Conservation (phyloP, 805 yeast species). For the Yarrowia porcina region DNA sequence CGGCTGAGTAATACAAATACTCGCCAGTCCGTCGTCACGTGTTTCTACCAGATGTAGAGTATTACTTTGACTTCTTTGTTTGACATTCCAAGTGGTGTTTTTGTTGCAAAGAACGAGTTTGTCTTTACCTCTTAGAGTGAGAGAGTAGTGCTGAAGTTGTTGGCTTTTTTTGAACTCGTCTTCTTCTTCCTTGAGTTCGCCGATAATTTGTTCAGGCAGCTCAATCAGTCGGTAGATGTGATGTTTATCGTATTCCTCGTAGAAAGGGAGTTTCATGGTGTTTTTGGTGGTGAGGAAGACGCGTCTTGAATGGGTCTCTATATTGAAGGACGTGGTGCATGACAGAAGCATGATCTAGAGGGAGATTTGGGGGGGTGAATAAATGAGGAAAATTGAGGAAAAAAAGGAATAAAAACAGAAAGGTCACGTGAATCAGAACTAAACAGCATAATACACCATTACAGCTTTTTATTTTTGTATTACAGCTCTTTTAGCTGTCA, state of each 20-base stretch:
- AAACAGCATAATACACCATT: too few relatives aligned
- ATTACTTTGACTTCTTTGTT: not conserved
- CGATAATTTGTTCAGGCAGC: slow-evolving; percentile 32
- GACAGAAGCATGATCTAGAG: not conserved
- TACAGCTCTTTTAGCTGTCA: too few relatives aligned
- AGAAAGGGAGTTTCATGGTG: slow-evolving; percentile 4
- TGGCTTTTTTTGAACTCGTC: not conserved
- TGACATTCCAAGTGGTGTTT: slow-evolving; percentile 15
- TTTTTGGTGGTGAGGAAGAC: not conserved
- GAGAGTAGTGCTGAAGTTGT: not conserved
- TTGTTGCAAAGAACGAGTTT: slow-evolving; percentile 11
- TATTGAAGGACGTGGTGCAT: not conserved
- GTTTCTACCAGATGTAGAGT: slow-evolving; percentile 37
- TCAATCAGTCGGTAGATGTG: slow-evolving; percentile 32
- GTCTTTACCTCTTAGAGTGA: slow-evolving; percentile 16
- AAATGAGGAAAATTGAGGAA: too few relatives aligned
- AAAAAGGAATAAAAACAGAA: too few relatives aligned
- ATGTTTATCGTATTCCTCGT: not conserved
- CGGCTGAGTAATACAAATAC: not conserved
- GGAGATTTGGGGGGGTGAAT: too few relatives aligned
- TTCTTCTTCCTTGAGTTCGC: slow-evolving; percentile 22
- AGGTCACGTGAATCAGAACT: too few relatives aligned
- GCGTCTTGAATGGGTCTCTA: not conserved
- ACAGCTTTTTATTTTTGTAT: too few relatives aligned
- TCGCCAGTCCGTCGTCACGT: slow-evolving; percentile 29